These are phyloP conservation scores for Nicotiana knightiana DNA, from an alignment of 257 asterid species.

Conservation along the genomic window DNA sequence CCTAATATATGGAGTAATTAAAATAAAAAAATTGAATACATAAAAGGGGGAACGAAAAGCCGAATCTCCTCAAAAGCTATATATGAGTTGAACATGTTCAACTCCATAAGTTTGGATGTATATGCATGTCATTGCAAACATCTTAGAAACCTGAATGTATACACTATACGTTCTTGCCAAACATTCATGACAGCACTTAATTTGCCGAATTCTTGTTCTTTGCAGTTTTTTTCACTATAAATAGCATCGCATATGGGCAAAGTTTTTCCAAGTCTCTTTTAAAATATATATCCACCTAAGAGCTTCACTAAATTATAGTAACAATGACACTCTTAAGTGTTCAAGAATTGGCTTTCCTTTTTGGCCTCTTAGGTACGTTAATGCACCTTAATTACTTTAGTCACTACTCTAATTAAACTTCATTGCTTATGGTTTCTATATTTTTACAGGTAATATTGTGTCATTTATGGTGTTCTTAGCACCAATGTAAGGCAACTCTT, in stretches of 20 bases:
- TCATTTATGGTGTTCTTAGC: constrained; percentile 63
- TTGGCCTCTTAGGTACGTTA: constrained; percentile 51
- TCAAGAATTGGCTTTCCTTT: constrained; percentile 39
- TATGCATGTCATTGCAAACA: too few species aligned
- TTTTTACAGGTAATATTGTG: constrained; percentile 45
- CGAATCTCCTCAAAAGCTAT: too few species aligned
- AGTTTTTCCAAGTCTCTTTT: constrained; percentile 12
- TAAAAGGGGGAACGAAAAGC: too few species aligned
- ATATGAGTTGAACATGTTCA: too few species aligned
- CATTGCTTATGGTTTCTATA: background rate
- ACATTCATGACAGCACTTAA: background rate
- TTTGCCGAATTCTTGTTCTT: constrained; percentile 8
- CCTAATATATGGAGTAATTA: too few species aligned
- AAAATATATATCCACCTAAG: background rate
- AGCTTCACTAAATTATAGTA: background rate
- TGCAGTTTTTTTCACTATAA: background rate
- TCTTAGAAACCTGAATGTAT: too few species aligned
- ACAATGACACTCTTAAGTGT: constrained; percentile 10
- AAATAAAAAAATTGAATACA: too few species aligned
- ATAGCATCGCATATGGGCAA: background rate
- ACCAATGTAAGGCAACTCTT: constrained; percentile 41
- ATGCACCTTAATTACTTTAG: background rate
- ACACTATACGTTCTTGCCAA: background rate
- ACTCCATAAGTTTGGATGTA: too few species aligned
- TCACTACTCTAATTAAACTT: background rate